These are phyloP conservation scores for Pueraria montana DNA, from an alignment of 306 rosid genomes.

Conservation along the genomic window DNA sequence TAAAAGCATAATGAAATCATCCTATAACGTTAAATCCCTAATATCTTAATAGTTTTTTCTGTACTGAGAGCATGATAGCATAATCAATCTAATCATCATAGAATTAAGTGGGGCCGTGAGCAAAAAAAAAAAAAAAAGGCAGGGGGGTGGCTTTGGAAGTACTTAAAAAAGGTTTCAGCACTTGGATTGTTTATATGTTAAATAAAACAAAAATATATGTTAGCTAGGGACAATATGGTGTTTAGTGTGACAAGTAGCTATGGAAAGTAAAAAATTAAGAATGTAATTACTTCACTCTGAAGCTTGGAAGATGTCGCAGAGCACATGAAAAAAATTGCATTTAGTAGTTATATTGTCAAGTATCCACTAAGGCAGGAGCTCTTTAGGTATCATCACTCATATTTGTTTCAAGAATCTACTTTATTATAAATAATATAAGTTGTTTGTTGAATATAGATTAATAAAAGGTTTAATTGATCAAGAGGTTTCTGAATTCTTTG, in stretches of 20 bases:
- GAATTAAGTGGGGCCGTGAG: conserved; percentile 60
- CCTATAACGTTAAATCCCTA: conserved; percentile 37
- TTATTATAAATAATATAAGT: background rate
- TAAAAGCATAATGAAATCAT: conserved; percentile 49
- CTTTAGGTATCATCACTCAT: background rate
- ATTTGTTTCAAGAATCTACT: background rate
- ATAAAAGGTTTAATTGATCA: no score
- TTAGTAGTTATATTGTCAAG: background rate
- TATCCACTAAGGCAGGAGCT: background rate
- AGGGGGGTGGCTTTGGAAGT: conserved; percentile 49
- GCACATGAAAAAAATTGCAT: background rate
- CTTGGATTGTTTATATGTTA: conserved; percentile 40
- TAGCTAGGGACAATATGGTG: conserved; percentile 34
- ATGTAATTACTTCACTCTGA: conserved; percentile 48
- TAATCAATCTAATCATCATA: conserved; percentile 58
- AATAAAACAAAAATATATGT: background rate
- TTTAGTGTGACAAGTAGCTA: conserved; percentile 42
- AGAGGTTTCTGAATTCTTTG: no score
- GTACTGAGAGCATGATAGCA: conserved; percentile 46
- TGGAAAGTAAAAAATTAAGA: conserved; percentile 44
- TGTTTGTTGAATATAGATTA: background rate
- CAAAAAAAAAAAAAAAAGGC: background rate
- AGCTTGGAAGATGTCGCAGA: conserved; percentile 24
- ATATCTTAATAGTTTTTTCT: conserved; percentile 40
- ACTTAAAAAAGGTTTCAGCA: conserved; percentile 53